Percentiles rank a stretch among this genome's conserved stretches.
phyloP scores from a whole-genome alignment of 1,284 basidiomycete genomes.

The Trichosporon sp. region DNA sequence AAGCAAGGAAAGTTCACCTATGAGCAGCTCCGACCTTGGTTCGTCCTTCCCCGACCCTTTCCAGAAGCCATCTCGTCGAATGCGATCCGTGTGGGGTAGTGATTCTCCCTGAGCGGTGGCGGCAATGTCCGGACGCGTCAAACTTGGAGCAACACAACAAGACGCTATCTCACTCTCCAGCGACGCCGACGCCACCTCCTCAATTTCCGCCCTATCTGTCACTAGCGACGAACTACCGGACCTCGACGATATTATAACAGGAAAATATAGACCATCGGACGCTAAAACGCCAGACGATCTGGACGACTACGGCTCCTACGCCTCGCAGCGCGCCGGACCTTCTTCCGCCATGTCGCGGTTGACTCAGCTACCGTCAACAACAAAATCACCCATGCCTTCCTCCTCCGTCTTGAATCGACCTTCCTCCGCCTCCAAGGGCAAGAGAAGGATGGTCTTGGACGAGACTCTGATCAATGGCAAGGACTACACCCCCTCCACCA shows the following conservation, averaged over 20 bases:
- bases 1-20: not conserved
- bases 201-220: not conserved
- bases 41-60: not conserved
- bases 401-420: not conserved
- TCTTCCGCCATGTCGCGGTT: not conserved
- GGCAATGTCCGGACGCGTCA: not conserved
- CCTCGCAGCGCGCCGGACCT: not conserved
- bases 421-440: not conserved
- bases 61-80: not conserved
- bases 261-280: not conserved
- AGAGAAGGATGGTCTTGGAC: not conserved
- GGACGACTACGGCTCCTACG: not conserved
- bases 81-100: not conserved
- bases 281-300: not conserved
- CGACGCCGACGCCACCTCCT: not conserved
- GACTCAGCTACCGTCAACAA: not conserved
- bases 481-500: not conserved
- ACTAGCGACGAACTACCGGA: not conserved
- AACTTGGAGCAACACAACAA: not conserved
- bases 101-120: not conserved
- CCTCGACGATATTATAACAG: not conserved
- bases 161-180: not conserved
- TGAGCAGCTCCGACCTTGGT: not conserved
- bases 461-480: constrained; percentile 1
- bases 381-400: not conserved